Evolutionary conservation across 2,329 filamentous ascomycete species (phyloP), one percentile per base, ranked within the genome.

Genomic region (Alternaria gansuensis): DNA sequence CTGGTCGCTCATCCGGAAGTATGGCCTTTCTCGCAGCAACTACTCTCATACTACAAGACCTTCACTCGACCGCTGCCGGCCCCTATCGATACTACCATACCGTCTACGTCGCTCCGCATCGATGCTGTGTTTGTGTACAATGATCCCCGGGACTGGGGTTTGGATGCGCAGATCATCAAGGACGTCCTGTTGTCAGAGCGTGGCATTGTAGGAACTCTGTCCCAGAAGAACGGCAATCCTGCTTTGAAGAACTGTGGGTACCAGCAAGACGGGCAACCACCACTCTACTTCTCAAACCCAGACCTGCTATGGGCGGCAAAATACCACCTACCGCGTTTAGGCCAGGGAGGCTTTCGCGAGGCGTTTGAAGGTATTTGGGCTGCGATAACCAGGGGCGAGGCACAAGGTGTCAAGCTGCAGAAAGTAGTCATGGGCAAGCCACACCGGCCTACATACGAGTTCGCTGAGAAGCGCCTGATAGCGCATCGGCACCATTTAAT

Each of bases 61-160:
- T 85, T 85, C 56, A 82, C 85, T 14, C 83, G 83, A 36, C 85
- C 86, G 1, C 80, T 91, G 0, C 88, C 88, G 0, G 65, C 66
- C 8, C 82, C 81, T 11, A 80, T 84, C 63, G 77, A 81, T 51
- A 75, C 83, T 36, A 72, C 75, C 14, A 80, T 82, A 59, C 82
- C 77, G 2, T 77, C 77, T 0, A 79, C 81, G 13, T 83, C 82
- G 17, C 83, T 94, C 46, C 93, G 92, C 68, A 90, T 99, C 67
- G 92, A 96, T 72, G 93, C 93, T 28, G 87, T 98, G 28, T 90
- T 98, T 71, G 90, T 97, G 6, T 97, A 94, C 84, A 96, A 97
- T 76, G 95, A 98, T 77, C 93, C 95, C 3, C 87, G 95, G 55
- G 95, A 99, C 81, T 99, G 95, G 95, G 93, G 91, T 0, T 84